These are phyloP conservation scores for Golubevia sp. DNA, from an alignment of 1,284 basidiomycete genomes.

Conservation along the genomic window DNA sequence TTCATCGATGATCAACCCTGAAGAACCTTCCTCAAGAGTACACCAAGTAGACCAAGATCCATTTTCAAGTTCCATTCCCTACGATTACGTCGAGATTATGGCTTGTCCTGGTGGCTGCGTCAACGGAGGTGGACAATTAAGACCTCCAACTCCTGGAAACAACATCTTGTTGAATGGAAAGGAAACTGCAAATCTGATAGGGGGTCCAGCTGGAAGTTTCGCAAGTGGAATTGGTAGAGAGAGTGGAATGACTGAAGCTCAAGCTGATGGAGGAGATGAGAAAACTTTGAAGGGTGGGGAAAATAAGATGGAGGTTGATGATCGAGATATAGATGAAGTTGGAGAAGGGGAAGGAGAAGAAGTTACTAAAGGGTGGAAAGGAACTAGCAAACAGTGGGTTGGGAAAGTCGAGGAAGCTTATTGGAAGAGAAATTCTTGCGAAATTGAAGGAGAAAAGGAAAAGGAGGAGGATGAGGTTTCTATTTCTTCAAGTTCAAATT, in stretches of 20 bases:
- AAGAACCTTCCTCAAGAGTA: not conserved
- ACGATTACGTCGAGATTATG: conserved; percentile 99
- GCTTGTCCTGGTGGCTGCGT: conserved; percentile 97
- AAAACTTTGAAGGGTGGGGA: not conserved
- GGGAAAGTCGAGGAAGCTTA: conserved; percentile 47
- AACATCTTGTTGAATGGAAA: not conserved
- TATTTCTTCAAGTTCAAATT: too few relatives aligned
- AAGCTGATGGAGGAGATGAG: not conserved
- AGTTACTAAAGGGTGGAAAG: conserved; percentile 21
- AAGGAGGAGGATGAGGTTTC: not conserved
- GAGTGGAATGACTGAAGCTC: conserved; percentile 8
- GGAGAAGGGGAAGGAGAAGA: conserved; percentile 8
- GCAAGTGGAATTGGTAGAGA: not conserved
- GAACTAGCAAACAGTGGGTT: conserved; percentile 55
- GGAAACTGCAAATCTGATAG: not conserved
- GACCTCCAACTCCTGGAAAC: conserved; percentile 28
- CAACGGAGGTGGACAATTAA: conserved; percentile 88
- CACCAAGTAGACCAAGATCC: too few relatives aligned
- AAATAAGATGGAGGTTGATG: not conserved
- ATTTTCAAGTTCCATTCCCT: conserved; percentile 56
- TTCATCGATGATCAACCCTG: not conserved
- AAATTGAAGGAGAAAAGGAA: conserved; percentile 1
- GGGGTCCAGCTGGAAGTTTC: not conserved
- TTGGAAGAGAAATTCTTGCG: conserved; percentile 18
- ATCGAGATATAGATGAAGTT: conserved; percentile 56